Evolutionary conservation across 1,284 basidiomycete genomes (phyloP).

Genomic region (Veloboletus limbatus): DNA sequence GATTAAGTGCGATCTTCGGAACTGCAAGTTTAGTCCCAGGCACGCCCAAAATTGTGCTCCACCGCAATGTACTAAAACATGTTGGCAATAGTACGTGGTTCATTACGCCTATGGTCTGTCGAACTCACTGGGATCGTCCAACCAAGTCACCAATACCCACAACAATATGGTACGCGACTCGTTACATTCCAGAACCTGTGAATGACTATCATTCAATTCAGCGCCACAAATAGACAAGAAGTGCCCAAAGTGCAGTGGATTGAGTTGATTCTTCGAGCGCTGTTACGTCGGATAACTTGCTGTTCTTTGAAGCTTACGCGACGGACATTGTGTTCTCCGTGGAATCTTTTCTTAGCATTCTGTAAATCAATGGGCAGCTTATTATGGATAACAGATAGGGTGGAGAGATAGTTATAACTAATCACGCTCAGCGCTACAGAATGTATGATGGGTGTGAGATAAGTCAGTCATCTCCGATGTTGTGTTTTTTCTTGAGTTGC

Average conservation of each 20-base stretch:
- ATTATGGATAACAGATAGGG: constrained; percentile 9
- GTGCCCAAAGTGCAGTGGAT: constrained; percentile 29
- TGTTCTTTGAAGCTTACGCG: constrained; percentile 2
- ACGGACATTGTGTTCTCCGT: constrained; percentile 13
- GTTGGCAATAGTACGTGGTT: constrained; percentile 68
- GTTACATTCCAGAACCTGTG: constrained; percentile 46
- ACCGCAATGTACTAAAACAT: constrained; percentile 52
- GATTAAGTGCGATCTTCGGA: constrained; percentile 60
- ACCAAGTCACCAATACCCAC: constrained; percentile 60
- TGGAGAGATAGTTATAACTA: constrained; percentile 2
- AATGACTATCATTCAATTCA: constrained; percentile 40
- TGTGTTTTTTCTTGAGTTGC: constrained; percentile 82
- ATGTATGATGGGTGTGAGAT: constrained; percentile 1
- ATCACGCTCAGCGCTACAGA: constrained; percentile 6
- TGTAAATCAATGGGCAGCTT: constrained; percentile 12
- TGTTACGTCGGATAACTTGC: constrained; percentile 5
- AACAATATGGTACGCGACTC: constrained; percentile 53
- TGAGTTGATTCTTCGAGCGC: constrained; percentile 14
- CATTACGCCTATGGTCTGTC: not conserved
- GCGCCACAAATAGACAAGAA: constrained; percentile 35
- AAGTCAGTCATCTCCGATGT: constrained; percentile 69
- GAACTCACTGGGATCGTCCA: constrained; percentile 14
- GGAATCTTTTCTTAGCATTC: constrained; percentile 5
- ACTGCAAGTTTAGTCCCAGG: constrained; percentile 63
- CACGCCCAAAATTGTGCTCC: constrained; percentile 52